Conservation (phyloP, 441 rosid genomes). For the Capsella rubella region DNA sequence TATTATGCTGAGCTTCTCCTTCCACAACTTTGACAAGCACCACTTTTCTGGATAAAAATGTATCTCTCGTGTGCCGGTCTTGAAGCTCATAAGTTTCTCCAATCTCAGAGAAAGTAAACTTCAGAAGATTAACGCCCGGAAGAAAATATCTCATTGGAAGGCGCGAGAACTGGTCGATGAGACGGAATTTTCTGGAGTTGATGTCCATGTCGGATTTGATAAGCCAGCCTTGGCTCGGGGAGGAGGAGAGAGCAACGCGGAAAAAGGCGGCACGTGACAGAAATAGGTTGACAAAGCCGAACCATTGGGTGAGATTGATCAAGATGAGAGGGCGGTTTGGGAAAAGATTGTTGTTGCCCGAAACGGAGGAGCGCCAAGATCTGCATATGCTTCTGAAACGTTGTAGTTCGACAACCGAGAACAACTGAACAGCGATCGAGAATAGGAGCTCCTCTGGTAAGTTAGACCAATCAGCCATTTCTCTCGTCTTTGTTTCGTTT, state of each 20-base stretch:
- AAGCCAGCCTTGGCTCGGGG: constrained; percentile 30
- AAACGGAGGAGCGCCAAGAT: not conserved
- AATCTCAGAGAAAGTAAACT: constrained; percentile 28
- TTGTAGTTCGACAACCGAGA: not conserved
- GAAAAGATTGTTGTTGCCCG: too few relatives aligned
- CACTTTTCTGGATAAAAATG: not conserved
- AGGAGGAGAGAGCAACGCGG: constrained; percentile 13
- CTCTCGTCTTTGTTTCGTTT: not conserved
- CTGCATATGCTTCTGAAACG: not conserved
- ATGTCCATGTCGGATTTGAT: constrained; percentile 11
- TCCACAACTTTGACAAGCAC: not conserved
- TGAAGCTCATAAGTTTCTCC: constrained; percentile 7
- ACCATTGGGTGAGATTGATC: too few relatives aligned
- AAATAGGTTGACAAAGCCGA: too few relatives aligned
- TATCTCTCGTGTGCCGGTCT: too few relatives aligned
- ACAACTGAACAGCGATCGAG: not conserved
- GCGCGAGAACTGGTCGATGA: constrained; percentile 30
- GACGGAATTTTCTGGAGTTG: constrained; percentile 6
- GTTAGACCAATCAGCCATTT: not conserved
- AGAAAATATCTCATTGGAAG: not conserved
- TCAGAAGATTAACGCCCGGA: not conserved
- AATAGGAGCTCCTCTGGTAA: not conserved
- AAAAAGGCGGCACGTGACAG: not conserved
- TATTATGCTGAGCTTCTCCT: not conserved
- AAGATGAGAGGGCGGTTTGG: too few relatives aligned